phyloP scores from a whole-genome alignment of 2,329 filamentous ascomycete species.

The Pezicula neosporulosa region DNA sequence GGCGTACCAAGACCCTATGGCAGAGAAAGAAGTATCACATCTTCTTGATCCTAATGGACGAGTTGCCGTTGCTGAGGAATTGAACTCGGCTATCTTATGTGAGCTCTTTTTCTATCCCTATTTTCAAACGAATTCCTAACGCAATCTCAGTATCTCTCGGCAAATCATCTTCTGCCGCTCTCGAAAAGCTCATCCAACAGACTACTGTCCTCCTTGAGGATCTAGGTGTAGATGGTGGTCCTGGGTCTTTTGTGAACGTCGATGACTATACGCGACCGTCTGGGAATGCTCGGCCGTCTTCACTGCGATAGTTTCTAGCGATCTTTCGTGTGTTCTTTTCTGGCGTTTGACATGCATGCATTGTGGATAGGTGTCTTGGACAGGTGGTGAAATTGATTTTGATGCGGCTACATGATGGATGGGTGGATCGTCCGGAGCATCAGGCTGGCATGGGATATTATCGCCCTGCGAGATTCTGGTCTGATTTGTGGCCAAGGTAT shows the following conservation, averaged over 20 bases:
- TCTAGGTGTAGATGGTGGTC: constrained; percentile 72
- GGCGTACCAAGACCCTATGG: constrained; percentile 78
- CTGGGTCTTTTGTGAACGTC: constrained; percentile 79
- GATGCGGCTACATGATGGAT: background rate
- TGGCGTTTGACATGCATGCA: constrained; percentile 17
- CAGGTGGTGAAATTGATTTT: background rate
- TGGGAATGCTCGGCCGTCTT: background rate
- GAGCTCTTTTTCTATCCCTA: constrained; percentile 8
- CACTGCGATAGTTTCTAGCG: background rate
- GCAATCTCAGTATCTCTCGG: constrained; percentile 71
- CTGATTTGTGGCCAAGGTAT: too few relatives aligned
- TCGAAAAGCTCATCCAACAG: constrained; percentile 84
- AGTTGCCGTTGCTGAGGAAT: constrained; percentile 80
- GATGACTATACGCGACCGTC: constrained; percentile 38
- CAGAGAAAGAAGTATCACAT: constrained; percentile 70
- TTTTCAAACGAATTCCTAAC: constrained; percentile 23
- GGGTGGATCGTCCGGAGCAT: background rate
- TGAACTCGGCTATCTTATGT: constrained; percentile 88
- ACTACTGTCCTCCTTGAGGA: constrained; percentile 84
- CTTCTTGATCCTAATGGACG: constrained; percentile 74
- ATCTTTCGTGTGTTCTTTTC: constrained; percentile 3
- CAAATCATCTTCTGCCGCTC: constrained; percentile 79
- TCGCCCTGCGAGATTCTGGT: too few relatives aligned
- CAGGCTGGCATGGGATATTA: background rate
- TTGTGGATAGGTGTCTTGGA: constrained; percentile 17